Conservation (phyloP, 73 alveolate species). For the Tetrahymena thermophila region DNA sequence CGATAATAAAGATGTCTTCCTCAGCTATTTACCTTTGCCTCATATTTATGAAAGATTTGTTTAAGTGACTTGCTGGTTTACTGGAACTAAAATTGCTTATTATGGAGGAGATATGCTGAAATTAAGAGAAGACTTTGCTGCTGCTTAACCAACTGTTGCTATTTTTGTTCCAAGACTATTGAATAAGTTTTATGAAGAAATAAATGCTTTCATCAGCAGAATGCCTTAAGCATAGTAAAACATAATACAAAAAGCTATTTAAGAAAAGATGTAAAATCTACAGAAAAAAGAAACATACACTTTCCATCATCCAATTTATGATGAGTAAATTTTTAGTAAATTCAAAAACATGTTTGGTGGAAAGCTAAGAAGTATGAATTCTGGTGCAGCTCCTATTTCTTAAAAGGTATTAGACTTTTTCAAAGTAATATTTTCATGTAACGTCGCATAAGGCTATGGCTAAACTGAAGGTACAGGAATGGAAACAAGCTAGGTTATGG, state of each 20-base stretch:
- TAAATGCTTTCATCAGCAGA: slow-evolving; percentile 59
- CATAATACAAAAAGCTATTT: background rate
- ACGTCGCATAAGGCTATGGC: slow-evolving; percentile 85
- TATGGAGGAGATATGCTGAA: slow-evolving; percentile 76
- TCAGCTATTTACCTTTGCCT: slow-evolving; percentile 90
- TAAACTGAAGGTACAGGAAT: slow-evolving; percentile 88
- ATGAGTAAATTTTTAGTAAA: slow-evolving; percentile 18
- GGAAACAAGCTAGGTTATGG: slow-evolving; percentile 36
- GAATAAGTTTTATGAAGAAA: slow-evolving; percentile 67
- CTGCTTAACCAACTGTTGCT: slow-evolving; percentile 46
- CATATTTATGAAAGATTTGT: slow-evolving; percentile 87
- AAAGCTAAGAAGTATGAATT: slow-evolving; percentile 63
- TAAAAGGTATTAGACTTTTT: slow-evolving; percentile 70
- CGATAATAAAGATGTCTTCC: slow-evolving; percentile 67
- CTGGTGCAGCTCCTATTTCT: slow-evolving; percentile 94
- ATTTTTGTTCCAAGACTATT: slow-evolving; percentile 24
- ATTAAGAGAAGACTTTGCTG: slow-evolving; percentile 73
- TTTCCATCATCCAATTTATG: background rate
- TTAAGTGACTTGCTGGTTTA: slow-evolving; percentile 39
- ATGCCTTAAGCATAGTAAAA: background rate
- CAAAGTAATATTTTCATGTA: slow-evolving; percentile 60
- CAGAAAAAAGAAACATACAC: background rate
- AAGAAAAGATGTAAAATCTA: background rate
- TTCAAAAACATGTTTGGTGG: slow-evolving; percentile 80
- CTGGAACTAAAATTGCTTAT: slow-evolving; percentile 72